phyloP scores from a whole-genome alignment of 495 filamentous ascomycete genomes.

The Podospora anserina region DNA sequence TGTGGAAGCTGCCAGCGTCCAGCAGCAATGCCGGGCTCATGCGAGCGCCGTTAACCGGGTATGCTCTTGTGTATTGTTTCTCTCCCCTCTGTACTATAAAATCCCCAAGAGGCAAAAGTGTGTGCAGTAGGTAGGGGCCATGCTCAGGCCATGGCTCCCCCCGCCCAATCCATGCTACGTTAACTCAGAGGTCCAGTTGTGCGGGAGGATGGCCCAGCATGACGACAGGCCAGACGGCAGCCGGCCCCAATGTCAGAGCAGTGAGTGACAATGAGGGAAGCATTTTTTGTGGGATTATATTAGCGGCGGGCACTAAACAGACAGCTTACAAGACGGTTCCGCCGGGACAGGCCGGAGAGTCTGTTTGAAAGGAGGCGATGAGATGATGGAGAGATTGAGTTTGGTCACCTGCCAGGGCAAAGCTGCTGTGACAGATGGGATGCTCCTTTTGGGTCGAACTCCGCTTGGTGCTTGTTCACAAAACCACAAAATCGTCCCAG shows the following conservation, averaged over 20 bases:
- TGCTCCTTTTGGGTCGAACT: background rate
- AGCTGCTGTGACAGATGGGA: background rate
- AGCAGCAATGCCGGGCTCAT: background rate
- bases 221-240: slow-evolving; percentile 1
- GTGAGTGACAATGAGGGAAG: background rate
- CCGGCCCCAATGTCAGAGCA: background rate
- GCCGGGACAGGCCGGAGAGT: slow-evolving; percentile 5
- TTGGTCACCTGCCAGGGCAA: background rate
- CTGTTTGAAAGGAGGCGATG: background rate
- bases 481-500: background rate
- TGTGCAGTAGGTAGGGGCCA: background rate
- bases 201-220: slow-evolving; percentile 5
- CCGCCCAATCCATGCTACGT: slow-evolving; percentile 1
- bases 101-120: background rate
- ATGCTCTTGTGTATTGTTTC: background rate
- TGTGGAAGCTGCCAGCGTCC: slow-evolving; percentile 16
- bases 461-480: background rate
- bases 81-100: background rate
- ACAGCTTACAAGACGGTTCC: slow-evolving; percentile 6
- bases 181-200: slow-evolving; percentile 4
- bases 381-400: background rate
- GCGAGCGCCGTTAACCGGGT: background rate
- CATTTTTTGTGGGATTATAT: background rate
- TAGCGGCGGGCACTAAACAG: slow-evolving; percentile 10
- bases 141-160: background rate